phyloP scores from a whole-genome alignment of 2,329 filamentous ascomycete genomes.

The Penicillium sp. region DNA sequence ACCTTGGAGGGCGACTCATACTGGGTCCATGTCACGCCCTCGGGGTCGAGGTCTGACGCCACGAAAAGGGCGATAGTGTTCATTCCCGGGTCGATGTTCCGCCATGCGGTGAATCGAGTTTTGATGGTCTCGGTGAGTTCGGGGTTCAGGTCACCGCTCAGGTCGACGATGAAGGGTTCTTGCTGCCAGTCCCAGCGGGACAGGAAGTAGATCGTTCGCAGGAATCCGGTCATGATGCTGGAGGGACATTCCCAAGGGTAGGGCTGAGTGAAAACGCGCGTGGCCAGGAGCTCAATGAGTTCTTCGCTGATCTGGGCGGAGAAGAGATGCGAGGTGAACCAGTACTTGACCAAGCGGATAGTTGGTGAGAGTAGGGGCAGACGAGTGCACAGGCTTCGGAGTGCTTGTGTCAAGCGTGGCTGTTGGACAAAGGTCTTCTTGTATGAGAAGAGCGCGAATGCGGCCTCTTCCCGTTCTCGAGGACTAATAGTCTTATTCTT shows the following conservation, averaged over 20 bases:
- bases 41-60: constrained; percentile 69
- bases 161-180: constrained; percentile 74
- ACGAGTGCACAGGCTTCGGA: constrained; percentile 73
- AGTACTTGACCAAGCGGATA: constrained; percentile 79
- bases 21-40: constrained; percentile 76
- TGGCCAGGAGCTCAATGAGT: constrained; percentile 74
- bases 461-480: constrained; percentile 61
- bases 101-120: constrained; percentile 73
- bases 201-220: constrained; percentile 72
- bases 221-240: constrained; percentile 70
- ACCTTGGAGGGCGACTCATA: constrained; percentile 66
- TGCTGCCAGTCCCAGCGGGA: constrained; percentile 88
- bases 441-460: constrained; percentile 62
- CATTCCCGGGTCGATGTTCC: constrained; percentile 81
- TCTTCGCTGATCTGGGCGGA: constrained; percentile 69
- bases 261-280: constrained; percentile 71
- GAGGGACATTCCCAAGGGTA: constrained; percentile 75
- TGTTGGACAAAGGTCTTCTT: constrained; percentile 65
- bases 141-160: constrained; percentile 56
- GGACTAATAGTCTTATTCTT: constrained; percentile 66
- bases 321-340: constrained; percentile 82
- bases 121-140: constrained; percentile 58
- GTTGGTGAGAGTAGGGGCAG: constrained; percentile 73
- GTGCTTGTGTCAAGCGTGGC: constrained; percentile 73
- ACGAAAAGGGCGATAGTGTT: constrained; percentile 76